phyloP scores from a whole-genome alignment of 108 stramenopile genomes.

The Cafeteria roenbergensis region DNA sequence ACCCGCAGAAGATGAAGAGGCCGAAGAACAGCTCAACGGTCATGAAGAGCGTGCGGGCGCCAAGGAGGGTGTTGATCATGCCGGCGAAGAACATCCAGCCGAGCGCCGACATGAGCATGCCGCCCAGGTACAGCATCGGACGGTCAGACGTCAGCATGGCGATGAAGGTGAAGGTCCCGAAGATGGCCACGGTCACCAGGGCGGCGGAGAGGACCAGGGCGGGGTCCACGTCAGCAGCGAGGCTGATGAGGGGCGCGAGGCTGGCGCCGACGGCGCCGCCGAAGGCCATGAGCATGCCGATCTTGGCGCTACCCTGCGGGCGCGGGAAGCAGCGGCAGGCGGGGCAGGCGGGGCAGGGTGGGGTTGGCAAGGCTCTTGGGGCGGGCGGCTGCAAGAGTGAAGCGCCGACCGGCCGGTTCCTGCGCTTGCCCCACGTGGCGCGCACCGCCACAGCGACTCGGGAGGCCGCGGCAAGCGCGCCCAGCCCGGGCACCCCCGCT shows the following conservation, averaged over 20 bases:
- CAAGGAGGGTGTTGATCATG: constrained; percentile 22
- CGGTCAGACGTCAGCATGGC: constrained; percentile 31
- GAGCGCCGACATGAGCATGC: constrained; percentile 17
- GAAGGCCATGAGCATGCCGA: neutral
- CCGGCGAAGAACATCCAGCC: neutral
- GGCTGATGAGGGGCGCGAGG: constrained; percentile 13
- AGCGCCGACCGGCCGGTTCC: no score
- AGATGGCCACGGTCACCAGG: constrained; percentile 23
- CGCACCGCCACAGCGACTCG: no score
- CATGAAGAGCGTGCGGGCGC: constrained; percentile 13
- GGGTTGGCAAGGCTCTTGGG: no score
- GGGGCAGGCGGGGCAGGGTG: no score
- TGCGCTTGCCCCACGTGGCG: no score
- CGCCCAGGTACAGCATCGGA: constrained; percentile 35
- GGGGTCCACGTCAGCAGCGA: constrained; percentile 29
- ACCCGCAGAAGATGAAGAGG: constrained; percentile 33
- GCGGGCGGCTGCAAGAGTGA: no score
- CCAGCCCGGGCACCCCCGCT: no score
- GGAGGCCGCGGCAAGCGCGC: no score
- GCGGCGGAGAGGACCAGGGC: constrained; percentile 23
- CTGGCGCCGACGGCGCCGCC: neutral
- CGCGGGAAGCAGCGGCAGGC: no score
- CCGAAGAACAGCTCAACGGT: constrained; percentile 31
- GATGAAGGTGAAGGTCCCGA: constrained; percentile 25
- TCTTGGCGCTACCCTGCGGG: no score